These are phyloP conservation scores for Carex parvula DNA, from an alignment of 176 grass and related monocot genomes.

Conservation along the genomic window DNA sequence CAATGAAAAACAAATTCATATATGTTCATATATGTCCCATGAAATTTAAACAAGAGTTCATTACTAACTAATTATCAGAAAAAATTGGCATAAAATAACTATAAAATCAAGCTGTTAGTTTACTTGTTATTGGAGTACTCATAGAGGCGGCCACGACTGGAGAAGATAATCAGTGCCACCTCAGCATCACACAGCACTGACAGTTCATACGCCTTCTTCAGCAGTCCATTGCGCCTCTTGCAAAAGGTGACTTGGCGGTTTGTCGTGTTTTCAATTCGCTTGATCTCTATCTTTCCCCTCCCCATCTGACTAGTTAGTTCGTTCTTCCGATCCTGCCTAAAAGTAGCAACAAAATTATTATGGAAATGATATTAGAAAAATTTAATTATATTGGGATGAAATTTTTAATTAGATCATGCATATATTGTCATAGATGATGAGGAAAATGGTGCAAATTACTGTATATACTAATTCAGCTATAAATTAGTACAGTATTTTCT, in stretches of 20 bases:
- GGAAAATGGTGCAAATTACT: background rate
- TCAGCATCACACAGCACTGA: conserved; percentile 50
- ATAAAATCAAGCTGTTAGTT: background rate
- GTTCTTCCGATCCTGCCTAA: background rate
- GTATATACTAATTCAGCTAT: background rate
- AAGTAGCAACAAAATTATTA: background rate
- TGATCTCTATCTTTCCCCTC: conserved; percentile 60
- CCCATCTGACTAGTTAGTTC: conserved; percentile 24
- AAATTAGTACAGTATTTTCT: background rate
- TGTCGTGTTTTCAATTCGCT: conserved; percentile 53
- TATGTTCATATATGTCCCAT: background rate
- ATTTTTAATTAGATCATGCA: background rate
- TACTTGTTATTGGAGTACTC: conserved; percentile 50
- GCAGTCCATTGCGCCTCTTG: conserved; percentile 49
- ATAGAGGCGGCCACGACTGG: conserved; percentile 46
- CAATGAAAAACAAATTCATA: too few relatives aligned
- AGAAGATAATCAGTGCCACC: conserved; percentile 47
- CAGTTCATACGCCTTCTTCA: conserved; percentile 50
- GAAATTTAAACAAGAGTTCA: background rate
- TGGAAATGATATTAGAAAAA: background rate
- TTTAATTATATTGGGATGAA: background rate
- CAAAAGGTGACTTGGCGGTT: conserved; percentile 55
- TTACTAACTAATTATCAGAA: background rate
- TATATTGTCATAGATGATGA: background rate
- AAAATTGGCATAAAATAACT: background rate